A percentile compares a stretch with the other conserved stretches of the same genome.
These are phyloP conservation scores for Saccharomyces hybrid DNA, from an alignment of 1,139 yeast genomes.

Conservation along the genomic window DNA sequence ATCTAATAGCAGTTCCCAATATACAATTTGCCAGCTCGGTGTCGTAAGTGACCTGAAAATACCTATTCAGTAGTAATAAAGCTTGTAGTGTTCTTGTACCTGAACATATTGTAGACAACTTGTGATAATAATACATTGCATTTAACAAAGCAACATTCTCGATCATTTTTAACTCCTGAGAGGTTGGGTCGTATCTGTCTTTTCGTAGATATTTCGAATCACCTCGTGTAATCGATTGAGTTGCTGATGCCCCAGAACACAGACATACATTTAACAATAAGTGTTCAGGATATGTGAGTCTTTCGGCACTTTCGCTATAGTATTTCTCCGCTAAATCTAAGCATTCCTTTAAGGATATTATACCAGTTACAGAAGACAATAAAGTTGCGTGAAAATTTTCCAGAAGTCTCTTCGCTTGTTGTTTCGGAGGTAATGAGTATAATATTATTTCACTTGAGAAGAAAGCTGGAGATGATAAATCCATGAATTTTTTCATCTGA, in stretches of 20 bases:
- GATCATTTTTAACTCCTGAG: conserved; percentile 17
- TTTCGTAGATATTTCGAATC: conserved; percentile 17
- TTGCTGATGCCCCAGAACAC: conserved; percentile 20
- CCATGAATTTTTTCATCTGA: conserved; percentile 20
- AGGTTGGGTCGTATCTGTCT: conserved; percentile 16
- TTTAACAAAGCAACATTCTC: conserved; percentile 22
- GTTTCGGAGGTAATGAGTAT: conserved; percentile 21
- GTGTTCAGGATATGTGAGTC: conserved; percentile 22
- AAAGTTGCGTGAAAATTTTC: conserved; percentile 17
- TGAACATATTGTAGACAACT: conserved; percentile 19
- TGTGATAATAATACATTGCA: conserved; percentile 24
- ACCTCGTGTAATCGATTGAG: conserved; percentile 9
- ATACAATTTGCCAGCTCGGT: conserved; percentile 21
- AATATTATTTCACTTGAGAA: conserved; percentile 11
- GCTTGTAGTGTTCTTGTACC: conserved; percentile 22
- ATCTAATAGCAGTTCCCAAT: conserved; percentile 21
- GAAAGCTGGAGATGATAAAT: conserved; percentile 18
- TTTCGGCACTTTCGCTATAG: conserved; percentile 10
- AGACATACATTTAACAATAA: conserved; percentile 21
- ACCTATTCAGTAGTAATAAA: conserved; percentile 17
- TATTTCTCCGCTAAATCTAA: conserved; percentile 15
- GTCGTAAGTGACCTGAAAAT: conserved; percentile 18
- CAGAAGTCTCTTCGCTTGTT: conserved; percentile 18
- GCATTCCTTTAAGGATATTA: conserved; percentile 16
- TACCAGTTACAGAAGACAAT: conserved; percentile 16